These are phyloP conservation scores for Cercospora nicotianae DNA, from an alignment of 2,329 filamentous ascomycete genomes.

Conservation along the genomic window DNA sequence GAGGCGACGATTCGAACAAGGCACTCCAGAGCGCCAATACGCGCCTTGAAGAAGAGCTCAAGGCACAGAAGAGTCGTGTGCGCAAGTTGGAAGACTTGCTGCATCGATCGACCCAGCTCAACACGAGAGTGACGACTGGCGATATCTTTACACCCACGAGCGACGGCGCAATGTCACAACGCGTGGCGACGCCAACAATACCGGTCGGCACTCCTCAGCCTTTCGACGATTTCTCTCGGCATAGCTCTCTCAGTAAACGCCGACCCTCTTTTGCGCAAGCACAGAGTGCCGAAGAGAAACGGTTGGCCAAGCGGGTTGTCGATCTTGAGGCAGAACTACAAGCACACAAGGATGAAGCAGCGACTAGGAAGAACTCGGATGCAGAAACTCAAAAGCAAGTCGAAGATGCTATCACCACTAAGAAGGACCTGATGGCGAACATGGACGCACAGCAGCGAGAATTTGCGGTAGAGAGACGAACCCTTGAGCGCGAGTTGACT, in stretches of 20 bases:
- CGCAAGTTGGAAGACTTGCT: constrained; percentile 88
- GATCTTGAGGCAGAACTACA: constrained; percentile 76
- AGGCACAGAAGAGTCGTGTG: constrained; percentile 88
- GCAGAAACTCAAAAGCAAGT: constrained; percentile 67
- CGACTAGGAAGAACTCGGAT: constrained; percentile 53
- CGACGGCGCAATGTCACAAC: constrained; percentile 27
- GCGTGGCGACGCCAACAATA: constrained; percentile 25
- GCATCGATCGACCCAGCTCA: constrained; percentile 69
- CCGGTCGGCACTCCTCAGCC: constrained; percentile 21
- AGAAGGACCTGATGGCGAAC: constrained; percentile 90
- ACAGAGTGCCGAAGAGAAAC: constrained; percentile 61
- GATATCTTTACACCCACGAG: constrained; percentile 39
- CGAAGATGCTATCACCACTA: constrained; percentile 85
- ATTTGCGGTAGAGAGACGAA: constrained; percentile 80
- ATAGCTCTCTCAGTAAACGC: constrained; percentile 40
- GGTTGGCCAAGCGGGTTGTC: constrained; percentile 61
- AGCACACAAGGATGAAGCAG: constrained; percentile 72
- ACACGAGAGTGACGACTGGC: constrained; percentile 48
- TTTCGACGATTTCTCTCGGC: constrained; percentile 29
- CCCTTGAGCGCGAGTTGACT: constrained; percentile 77
- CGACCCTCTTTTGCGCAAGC: constrained; percentile 63
- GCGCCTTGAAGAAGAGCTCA: constrained; percentile 63
- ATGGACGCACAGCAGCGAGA: constrained; percentile 90
- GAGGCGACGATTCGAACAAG: constrained; percentile 80
- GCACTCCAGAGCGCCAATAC: constrained; percentile 53